These are phyloP conservation scores for Ambrosia hybrid DNA, from an alignment of 140 eudicot species.

Conservation along the genomic window DNA sequence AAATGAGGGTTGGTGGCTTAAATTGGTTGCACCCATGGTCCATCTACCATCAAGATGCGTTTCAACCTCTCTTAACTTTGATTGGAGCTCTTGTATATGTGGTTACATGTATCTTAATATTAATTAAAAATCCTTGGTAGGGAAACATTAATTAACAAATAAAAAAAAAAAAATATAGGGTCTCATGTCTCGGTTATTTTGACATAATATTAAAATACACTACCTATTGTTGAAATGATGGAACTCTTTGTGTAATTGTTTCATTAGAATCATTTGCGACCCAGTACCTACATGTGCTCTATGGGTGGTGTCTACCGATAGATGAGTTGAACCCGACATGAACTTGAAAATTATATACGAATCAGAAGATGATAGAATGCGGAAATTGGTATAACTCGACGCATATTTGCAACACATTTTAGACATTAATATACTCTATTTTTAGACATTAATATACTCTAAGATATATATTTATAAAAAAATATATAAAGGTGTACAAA, in stretches of 20 bases:
- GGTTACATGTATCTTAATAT: neutral
- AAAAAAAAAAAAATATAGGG: neutral
- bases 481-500: too few species aligned
- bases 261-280: neutral
- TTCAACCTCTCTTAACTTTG: slow-evolving; percentile 8
- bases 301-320: neutral
- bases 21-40: slow-evolving; percentile 40
- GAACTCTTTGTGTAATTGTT: too few species aligned
- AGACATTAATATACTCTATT: too few species aligned
- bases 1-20: slow-evolving; percentile 32
- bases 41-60: slow-evolving; percentile 22
- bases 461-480: too few species aligned
- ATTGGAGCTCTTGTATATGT: slow-evolving; percentile 26
- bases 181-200: too few species aligned
- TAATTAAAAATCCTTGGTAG: neutral
- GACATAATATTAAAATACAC: too few species aligned
- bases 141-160: neutral
- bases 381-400: too few species aligned
- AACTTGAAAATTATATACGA: too few species aligned
- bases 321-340: neutral
- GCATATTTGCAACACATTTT: too few species aligned
- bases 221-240: too few species aligned
- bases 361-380: too few species aligned
- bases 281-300: neutral
- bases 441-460: too few species aligned